Evolutionary conservation across 495 filamentous ascomycete genomes (phyloP).

Genomic region (Letharia columbiana): DNA sequence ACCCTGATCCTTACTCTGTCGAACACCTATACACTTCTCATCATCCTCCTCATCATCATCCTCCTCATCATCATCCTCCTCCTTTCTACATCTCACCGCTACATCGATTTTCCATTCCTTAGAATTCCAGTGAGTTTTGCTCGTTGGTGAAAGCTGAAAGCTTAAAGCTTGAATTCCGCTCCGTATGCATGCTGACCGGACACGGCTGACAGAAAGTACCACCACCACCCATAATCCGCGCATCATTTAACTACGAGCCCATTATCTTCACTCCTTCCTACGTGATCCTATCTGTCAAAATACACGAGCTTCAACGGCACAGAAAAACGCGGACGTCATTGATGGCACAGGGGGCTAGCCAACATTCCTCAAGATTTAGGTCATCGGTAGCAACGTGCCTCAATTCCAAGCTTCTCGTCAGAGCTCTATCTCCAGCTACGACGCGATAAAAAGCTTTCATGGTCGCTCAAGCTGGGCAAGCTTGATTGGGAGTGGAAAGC

Average conservation of each 20-base stretch:
- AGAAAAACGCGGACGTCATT: slow-evolving; percentile 4
- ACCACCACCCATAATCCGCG: neutral
- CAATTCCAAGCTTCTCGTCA: slow-evolving; percentile 4
- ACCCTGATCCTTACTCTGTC: no score
- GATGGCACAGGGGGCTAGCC: slow-evolving; percentile 15
- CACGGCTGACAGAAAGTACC: slow-evolving; percentile 8
- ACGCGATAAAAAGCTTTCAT: slow-evolving; percentile 1
- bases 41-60: slow-evolving; percentile 9
- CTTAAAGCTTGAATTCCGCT: neutral
- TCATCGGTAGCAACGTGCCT: slow-evolving; percentile 5
- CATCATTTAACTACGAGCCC: neutral
- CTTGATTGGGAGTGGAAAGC: neutral
- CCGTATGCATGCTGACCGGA: slow-evolving; percentile 10
- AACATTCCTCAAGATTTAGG: slow-evolving; percentile 23
- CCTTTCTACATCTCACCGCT: slow-evolving; percentile 23
- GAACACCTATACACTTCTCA: no score
- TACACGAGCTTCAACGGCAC: neutral
- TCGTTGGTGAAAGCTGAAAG: neutral
- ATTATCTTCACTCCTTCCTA: neutral
- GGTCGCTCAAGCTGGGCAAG: neutral
- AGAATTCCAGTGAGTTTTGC: slow-evolving; percentile 10
- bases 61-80: slow-evolving; percentile 4
- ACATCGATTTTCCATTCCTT: slow-evolving; percentile 13
- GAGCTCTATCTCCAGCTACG: neutral
- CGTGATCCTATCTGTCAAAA: neutral